phyloP scores from a whole-genome alignment of 306 rosid genomes.

The Abrus pulchellus region DNA sequence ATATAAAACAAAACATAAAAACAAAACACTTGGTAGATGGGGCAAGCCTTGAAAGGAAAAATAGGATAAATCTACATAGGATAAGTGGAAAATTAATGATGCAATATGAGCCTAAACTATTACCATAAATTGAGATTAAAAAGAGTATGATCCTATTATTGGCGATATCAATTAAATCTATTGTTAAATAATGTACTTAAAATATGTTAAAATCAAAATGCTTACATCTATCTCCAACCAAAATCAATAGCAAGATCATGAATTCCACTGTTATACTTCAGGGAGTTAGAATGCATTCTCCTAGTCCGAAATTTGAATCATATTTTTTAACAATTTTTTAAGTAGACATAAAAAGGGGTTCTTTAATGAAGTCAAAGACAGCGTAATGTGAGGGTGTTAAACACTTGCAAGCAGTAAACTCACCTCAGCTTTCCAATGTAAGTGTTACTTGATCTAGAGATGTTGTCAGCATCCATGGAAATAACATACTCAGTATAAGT shows the following conservation, averaged over 20 bases:
- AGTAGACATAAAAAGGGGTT: background rate
- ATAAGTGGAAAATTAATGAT: conserved; percentile 23
- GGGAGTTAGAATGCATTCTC: background rate
- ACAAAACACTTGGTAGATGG: background rate
- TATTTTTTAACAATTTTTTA: background rate
- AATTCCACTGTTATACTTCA: conserved; percentile 12
- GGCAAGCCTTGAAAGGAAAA: conserved; percentile 16
- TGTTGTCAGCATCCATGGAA: conserved; percentile 91
- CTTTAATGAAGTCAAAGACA: background rate
- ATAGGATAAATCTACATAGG: conserved; percentile 3
- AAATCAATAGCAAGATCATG: conserved; percentile 1
- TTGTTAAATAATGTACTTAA: background rate
- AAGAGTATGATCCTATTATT: background rate
- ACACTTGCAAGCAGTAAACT: conserved; percentile 38
- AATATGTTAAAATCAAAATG: background rate
- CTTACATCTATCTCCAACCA: background rate
- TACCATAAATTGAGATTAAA: background rate
- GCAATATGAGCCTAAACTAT: conserved; percentile 4
- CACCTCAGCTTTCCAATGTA: conserved; percentile 91
- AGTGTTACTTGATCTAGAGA: conserved; percentile 88
- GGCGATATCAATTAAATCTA: background rate
- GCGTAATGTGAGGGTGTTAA: background rate
- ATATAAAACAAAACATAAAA: conserved; percentile 16
- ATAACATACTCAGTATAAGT: conserved; percentile 93
- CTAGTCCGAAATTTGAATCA: background rate